Conservation (phyloP, 352 stramenopile species). For the Phytophthora quininea region DNA sequence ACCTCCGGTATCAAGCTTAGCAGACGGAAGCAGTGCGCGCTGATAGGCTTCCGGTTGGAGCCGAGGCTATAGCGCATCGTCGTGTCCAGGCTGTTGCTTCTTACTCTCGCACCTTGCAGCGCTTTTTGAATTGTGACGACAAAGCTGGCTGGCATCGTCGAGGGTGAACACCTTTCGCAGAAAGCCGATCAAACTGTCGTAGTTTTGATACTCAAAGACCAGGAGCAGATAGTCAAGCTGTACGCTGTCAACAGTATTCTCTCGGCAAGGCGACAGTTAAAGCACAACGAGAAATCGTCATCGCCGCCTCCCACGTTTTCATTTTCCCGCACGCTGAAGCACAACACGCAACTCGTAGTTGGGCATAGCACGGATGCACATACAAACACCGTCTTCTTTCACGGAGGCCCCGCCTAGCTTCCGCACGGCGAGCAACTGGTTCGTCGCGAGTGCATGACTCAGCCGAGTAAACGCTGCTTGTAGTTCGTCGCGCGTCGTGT, state of each 20-base stretch:
- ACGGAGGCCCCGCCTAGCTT: conserved; percentile 4
- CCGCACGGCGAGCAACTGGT: conserved; percentile 29
- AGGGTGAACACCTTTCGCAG: background rate
- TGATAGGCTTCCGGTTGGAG: conserved; percentile 27
- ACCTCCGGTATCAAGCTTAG: conserved; percentile 54
- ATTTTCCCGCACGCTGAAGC: background rate
- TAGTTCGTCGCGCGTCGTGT: conserved; percentile 10
- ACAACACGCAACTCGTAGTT: conserved; percentile 1
- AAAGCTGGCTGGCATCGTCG: background rate
- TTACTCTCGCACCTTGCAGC: conserved; percentile 14
- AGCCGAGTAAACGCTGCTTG: conserved; percentile 28
- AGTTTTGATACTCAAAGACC: background rate
- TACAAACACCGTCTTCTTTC: background rate
- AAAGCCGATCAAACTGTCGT: background rate
- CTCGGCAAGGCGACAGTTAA: background rate
- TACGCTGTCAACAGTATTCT: background rate
- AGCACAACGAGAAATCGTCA: background rate
- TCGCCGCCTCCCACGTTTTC: too few species aligned
- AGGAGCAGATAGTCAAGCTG: background rate
- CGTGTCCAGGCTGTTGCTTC: background rate
- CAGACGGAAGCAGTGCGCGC: conserved; percentile 57
- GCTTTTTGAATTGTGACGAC: conserved; percentile 21
- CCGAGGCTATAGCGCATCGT: conserved; percentile 26
- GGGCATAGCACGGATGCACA: conserved; percentile 12
- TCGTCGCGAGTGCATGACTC: conserved; percentile 15